Evolutionary conservation across 306 rosid genomes (phyloP).

Genomic region (Carpinus viminea): DNA sequence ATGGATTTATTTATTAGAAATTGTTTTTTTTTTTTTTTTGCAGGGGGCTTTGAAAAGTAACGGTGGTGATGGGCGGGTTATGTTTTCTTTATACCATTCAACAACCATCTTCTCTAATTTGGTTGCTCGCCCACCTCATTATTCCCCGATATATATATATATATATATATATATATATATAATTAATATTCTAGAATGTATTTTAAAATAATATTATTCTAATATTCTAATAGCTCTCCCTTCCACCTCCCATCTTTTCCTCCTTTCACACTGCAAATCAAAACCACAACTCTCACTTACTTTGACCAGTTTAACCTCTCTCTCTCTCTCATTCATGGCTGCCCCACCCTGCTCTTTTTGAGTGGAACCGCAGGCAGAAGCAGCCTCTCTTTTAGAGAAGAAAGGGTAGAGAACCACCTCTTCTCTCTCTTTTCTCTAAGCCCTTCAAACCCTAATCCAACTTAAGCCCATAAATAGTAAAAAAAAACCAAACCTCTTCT

Average conservation of each 20-base stretch:
- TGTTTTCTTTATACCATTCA: constrained; percentile 46
- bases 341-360: constrained; percentile 62
- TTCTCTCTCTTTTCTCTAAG: background rate
- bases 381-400: constrained; percentile 46
- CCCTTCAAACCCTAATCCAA: constrained; percentile 53
- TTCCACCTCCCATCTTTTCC: constrained; percentile 23
- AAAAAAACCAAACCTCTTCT: constrained; percentile 26
- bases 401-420: constrained; percentile 34
- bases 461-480: constrained; percentile 10
- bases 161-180: background rate
- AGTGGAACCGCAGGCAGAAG: constrained; percentile 42
- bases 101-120: constrained; percentile 53
- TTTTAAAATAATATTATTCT: background rate
- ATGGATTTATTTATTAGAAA: background rate
- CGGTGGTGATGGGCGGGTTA: constrained; percentile 38
- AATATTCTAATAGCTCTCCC: background rate
- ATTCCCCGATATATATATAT: constrained; percentile 12
- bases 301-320: constrained; percentile 44
- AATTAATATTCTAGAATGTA: background rate
- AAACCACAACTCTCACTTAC: constrained; percentile 48
- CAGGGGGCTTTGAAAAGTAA: constrained; percentile 28
- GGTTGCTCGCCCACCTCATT: constrained; percentile 69
- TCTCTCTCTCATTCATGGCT: constrained; percentile 30
- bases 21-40: background rate
- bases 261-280: constrained; percentile 40